phyloP scores from a whole-genome alignment of 2,329 filamentous ascomycete genomes.

The Talaromyces albobiverticillius region DNA sequence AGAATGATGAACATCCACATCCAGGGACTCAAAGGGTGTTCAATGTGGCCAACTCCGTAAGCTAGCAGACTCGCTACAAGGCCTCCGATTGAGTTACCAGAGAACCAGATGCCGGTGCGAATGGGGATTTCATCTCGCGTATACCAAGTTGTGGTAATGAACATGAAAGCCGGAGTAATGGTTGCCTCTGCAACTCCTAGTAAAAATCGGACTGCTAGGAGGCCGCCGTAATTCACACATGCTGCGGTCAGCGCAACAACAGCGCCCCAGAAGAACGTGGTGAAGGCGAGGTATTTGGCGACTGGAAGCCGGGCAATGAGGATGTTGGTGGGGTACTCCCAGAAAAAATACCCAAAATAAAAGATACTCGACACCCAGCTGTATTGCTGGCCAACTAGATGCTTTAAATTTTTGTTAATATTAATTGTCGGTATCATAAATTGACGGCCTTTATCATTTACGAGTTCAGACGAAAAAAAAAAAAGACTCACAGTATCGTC shows the following conservation, averaged over 20 bases:
- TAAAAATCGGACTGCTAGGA: slow-evolving; percentile 64
- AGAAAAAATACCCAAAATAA: slow-evolving; percentile 47
- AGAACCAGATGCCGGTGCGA: slow-evolving; percentile 52
- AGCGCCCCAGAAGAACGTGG: slow-evolving; percentile 62
- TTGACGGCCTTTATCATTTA: too few relatives aligned
- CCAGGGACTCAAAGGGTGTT: slow-evolving; percentile 49
- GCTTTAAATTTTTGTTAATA: not conserved
- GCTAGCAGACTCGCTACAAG: slow-evolving; percentile 57
- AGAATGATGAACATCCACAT: slow-evolving; percentile 61
- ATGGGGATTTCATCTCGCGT: slow-evolving; percentile 48
- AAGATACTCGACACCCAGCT: slow-evolving; percentile 15
- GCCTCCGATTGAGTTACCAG: slow-evolving; percentile 52
- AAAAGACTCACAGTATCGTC: slow-evolving; percentile 22
- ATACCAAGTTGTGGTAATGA: slow-evolving; percentile 54
- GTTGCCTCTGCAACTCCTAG: slow-evolving; percentile 55
- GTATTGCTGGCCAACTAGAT: slow-evolving; percentile 14
- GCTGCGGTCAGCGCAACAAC: slow-evolving; percentile 62
- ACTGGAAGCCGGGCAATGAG: slow-evolving; percentile 63
- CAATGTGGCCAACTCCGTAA: slow-evolving; percentile 61
- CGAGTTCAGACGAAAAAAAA: too few relatives aligned
- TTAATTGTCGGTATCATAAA: too few relatives aligned
- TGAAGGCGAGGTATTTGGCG: slow-evolving; percentile 64
- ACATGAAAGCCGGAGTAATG: slow-evolving; percentile 50
- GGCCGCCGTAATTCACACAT: slow-evolving; percentile 58
- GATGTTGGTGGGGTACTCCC: slow-evolving; percentile 65